A percentile compares a stretch with the other conserved stretches of the same genome.
These are phyloP conservation scores for Trichoderma harzianum DNA, from an alignment of 2,329 filamentous ascomycete genomes.

Conservation along the genomic window DNA sequence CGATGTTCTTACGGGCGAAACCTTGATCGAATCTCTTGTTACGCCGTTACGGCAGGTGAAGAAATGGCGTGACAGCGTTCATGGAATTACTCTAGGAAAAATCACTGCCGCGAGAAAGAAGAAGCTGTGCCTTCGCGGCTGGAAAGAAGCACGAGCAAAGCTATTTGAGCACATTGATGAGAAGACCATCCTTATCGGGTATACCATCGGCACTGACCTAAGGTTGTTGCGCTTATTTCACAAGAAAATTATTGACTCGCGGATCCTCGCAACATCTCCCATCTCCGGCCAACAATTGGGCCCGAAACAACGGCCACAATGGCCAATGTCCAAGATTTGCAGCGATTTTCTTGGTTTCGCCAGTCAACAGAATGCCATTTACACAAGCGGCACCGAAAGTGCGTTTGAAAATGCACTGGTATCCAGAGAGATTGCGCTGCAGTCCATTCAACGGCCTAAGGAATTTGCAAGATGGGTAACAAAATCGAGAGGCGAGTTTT, in stretches of 20 bases:
- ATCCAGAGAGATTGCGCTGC: neutral
- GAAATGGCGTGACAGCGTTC: neutral
- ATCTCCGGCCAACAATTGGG: neutral
- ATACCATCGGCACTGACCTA: neutral
- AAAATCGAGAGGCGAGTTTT: too few relatives aligned
- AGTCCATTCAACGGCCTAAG: neutral
- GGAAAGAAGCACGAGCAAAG: neutral
- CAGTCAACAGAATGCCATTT: neutral
- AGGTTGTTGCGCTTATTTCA: neutral
- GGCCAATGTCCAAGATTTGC: neutral
- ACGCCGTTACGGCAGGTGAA: neutral
- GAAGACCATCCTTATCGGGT: neutral
- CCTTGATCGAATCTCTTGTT: neutral
- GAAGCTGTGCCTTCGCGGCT: neutral
- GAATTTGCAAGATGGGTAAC: neutral
- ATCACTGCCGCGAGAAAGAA: neutral
- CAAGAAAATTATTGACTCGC: neutral
- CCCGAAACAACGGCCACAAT: neutral
- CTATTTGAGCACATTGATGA: neutral
- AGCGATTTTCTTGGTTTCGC: neutral
- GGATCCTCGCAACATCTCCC: neutral
- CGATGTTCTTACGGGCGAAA: neutral
- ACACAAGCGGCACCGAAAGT: rapidly evolving
- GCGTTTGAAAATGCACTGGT: neutral
- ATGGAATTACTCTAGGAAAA: neutral